Percentiles rank a stretch among this genome's conserved stretches.
Evolutionary conservation across 1,284 basidiomycete species (phyloP).

Genomic region (Violaceomyces palustris): DNA sequence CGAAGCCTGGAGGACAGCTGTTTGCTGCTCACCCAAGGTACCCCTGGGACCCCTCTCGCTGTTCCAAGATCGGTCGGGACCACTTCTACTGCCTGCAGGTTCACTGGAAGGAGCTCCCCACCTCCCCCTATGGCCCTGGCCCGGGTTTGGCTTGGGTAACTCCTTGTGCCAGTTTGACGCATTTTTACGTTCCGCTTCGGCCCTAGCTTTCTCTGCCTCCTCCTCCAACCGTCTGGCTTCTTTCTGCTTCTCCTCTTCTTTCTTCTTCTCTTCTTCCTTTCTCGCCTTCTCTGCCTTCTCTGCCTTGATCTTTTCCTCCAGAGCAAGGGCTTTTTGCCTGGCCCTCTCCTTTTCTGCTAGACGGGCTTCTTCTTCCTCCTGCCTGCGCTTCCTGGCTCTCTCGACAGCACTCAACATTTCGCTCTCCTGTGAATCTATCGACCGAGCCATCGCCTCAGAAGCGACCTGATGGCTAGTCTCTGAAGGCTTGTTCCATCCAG

Average conservation of each 20-base stretch:
- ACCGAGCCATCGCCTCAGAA: no score
- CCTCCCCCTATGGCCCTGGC: no score
- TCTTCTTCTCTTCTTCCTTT: slow-evolving; percentile 19
- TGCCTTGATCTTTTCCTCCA: slow-evolving; percentile 39
- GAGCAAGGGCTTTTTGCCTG: slow-evolving; percentile 39
- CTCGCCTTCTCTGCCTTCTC: slow-evolving; percentile 26
- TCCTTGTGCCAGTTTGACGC: no score
- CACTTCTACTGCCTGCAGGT: no score
- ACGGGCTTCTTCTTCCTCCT: slow-evolving; percentile 43
- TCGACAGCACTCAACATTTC: slow-evolving; percentile 47
- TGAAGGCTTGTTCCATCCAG: no score
- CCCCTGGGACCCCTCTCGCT: no score
- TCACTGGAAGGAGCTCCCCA: no score
- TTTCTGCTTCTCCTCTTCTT: slow-evolving; percentile 5
- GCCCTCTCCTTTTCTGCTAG: slow-evolving; percentile 44
- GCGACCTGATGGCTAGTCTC: no score
- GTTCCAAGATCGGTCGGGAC: no score
- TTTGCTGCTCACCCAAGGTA: no score
- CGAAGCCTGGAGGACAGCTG: no score
- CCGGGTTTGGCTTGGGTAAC: no score
- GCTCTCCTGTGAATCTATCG: slow-evolving; percentile 8
- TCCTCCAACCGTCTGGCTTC: background rate
- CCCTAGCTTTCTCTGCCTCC: background rate
- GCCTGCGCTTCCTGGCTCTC: slow-evolving; percentile 43
- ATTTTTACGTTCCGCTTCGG: background rate